Evolutionary conservation across 1,284 basidiomycete genomes (phyloP), one percentile per base, ranked within the genome.

Genomic region (Apiotrichum gracile): DNA sequence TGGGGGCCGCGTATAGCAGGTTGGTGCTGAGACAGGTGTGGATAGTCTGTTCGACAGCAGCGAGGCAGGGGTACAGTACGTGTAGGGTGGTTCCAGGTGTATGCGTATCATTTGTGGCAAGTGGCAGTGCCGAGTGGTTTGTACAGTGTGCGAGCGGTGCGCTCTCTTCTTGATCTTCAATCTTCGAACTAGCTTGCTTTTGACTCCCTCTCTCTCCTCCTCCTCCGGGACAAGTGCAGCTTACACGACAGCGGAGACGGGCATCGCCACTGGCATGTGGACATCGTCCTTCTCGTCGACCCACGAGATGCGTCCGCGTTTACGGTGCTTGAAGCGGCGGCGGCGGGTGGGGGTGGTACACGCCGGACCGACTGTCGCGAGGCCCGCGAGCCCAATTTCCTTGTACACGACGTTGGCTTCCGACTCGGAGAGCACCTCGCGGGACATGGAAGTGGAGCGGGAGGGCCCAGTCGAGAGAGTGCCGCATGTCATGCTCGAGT

Each of bases 341-440:
- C 42, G 49, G 21, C 25, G 39, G 19, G 38, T 29, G 8, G 51
- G 39, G 6, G 41, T 27, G 17, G 14, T 21, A 27, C 24, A 13
- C 10, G 38, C 12, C 5, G 25, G 24, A 33, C 33, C 26, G 33
- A 33, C 34, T 4, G 40, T 34, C 8, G 41, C 40, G 6, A 53
- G 46, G 13, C 46, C 51, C 16, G 25, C 33, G 22, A 53, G 35
- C 3, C 51, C 51, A 10, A 53, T 48, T 9, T 47, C 39, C 46
- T 53, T 53, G 51, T 53, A 47, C 26, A 53, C 51, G 17, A 53
- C 51, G 25, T 24, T 33, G 21, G 13, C 40, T 4, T 38, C 37
- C 5, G 17, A 10, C 8, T 38, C 37, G 2, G 37, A 38, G 9
- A 38, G 13, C n/a, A 38, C 19, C 8, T 38, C 44, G 13, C 31